Evolutionary conservation across 1,284 basidiomycete genomes (phyloP).

Genomic region (Blastosporella zonata): DNA sequence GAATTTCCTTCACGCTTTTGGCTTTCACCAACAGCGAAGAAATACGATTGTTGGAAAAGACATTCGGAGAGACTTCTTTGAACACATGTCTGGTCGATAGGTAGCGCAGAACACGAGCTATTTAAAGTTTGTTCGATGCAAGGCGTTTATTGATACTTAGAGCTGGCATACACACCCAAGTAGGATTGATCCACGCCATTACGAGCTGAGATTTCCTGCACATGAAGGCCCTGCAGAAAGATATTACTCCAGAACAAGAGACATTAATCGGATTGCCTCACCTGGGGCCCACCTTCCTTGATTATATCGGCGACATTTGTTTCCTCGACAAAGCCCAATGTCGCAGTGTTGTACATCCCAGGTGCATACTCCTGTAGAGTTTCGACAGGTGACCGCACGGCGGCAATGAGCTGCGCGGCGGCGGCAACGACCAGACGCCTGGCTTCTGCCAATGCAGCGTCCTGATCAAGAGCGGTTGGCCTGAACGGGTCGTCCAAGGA

Average conservation of each 20-base stretch:
- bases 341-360: conserved; percentile 3
- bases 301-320: conserved; percentile 2
- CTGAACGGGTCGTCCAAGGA: conserved; percentile 6
- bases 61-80: conserved; percentile 1
- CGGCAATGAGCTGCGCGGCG: conserved; percentile 5
- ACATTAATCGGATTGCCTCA: background rate
- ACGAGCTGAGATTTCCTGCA: conserved; percentile 1
- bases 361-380: conserved; percentile 1
- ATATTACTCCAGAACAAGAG: background rate
- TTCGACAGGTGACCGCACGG: conserved; percentile 2
- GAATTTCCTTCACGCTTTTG: conserved; percentile 1
- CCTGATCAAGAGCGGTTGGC: background rate
- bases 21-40: conserved; percentile 1
- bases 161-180: background rate
- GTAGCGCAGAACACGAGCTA: conserved; percentile 4
- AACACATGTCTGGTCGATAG: conserved; percentile 3
- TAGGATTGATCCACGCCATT: conserved; percentile 4
- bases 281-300: background rate
- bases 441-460: background rate
- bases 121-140: background rate
- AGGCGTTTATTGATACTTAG: too few species aligned
- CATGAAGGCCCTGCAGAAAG: conserved; percentile 5
- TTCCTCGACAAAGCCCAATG: background rate
- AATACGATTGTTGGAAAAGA: conserved; percentile 5
- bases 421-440: conserved; percentile 4